phyloP scores from a whole-genome alignment of 176 grass and related monocot species.

The Paspalum notatum region DNA sequence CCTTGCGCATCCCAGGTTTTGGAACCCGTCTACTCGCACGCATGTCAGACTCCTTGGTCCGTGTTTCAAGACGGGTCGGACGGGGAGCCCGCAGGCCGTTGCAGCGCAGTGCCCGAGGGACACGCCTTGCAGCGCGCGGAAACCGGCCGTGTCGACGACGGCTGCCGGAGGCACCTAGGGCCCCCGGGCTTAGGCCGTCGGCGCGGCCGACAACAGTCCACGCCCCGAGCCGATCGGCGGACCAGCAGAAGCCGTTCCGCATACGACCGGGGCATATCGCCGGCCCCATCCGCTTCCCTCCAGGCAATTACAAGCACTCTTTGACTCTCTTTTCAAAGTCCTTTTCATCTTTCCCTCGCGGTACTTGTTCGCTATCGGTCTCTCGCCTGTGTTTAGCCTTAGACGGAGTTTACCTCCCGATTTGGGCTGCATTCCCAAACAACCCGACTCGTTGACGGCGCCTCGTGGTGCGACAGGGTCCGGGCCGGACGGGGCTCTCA shows the following conservation, averaged over 20 bases:
- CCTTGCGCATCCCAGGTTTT: not conserved
- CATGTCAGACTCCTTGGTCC: slow-evolving; percentile 81
- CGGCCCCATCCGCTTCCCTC: slow-evolving; percentile 74
- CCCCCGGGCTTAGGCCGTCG: no score
- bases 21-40: slow-evolving; percentile 3
- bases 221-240: no score
- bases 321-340: slow-evolving; percentile 86
- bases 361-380: slow-evolving; percentile 76
- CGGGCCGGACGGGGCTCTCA: slow-evolving; percentile 58
- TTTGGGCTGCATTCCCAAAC: slow-evolving; percentile 56
- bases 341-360: slow-evolving; percentile 73
- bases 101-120: no score
- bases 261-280: no score
- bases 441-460: slow-evolving; percentile 50
- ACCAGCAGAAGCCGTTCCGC: no score
- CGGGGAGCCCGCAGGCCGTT: slow-evolving; percentile 27
- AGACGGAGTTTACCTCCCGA: slow-evolving; percentile 58
- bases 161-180: no score
- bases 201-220: no score
- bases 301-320: slow-evolving; percentile 68
- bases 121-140: no score
- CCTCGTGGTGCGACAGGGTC: slow-evolving; percentile 60
- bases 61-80: slow-evolving; percentile 81
- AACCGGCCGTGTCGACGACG: no score
- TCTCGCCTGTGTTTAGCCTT: slow-evolving; percentile 70